Percentiles rank a stretch among this genome's conserved stretches.
Conservation (phyloP, 495 filamentous ascomycete species). For the Terfezia boudieri region DNA sequence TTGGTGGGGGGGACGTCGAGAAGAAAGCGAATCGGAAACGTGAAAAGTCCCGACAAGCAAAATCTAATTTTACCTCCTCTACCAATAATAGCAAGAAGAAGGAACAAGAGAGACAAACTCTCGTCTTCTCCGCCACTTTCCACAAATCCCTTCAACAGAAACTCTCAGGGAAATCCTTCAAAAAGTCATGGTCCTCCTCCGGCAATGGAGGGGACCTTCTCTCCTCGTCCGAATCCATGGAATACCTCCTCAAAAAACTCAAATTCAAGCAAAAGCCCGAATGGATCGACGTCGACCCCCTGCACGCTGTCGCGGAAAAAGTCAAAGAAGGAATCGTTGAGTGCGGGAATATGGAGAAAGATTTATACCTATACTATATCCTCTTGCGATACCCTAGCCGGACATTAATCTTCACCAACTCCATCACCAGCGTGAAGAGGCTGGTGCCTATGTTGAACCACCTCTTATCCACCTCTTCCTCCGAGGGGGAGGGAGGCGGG, state of each 20-base stretch:
- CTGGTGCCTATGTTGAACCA: constrained; percentile 66
- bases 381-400: constrained; percentile 64
- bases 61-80: neutral
- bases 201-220: constrained; percentile 30
- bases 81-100: neutral
- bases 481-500: neutral
- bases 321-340: constrained; percentile 81
- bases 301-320: constrained; percentile 43
- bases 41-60: constrained; percentile 6
- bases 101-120: constrained; percentile 40
- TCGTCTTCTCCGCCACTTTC: constrained; percentile 95
- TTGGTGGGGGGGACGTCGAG: constrained; percentile 1
- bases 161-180: constrained; percentile 48
- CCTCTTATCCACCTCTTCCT: constrained; percentile 32
- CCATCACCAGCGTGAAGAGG: constrained; percentile 76
- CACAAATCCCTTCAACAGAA: constrained; percentile 77
- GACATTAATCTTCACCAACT: constrained; percentile 82
- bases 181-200: constrained; percentile 11
- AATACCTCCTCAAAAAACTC: constrained; percentile 74
- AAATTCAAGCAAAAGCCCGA: constrained; percentile 72
- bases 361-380: constrained; percentile 79
- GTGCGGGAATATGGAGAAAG: constrained; percentile 85
- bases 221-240: constrained; percentile 59
- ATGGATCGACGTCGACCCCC: constrained; percentile 77
- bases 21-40: constrained; percentile 8